Base-by-base conservation (phyloP, 805 yeast genomes). In the Candida maris region DNA sequence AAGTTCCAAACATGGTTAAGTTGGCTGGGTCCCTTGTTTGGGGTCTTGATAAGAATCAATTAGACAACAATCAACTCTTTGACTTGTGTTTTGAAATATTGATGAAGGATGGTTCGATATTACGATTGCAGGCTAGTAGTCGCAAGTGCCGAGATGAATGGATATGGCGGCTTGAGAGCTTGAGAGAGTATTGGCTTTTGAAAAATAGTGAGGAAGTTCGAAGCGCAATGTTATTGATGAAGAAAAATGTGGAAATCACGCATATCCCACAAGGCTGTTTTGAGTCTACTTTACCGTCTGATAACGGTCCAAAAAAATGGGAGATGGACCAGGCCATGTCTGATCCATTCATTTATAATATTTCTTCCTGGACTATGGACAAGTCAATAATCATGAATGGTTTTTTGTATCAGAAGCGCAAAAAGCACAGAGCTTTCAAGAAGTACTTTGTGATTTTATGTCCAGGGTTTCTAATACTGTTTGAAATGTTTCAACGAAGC, bases 391-490 rank as follows among this genome's bases (percentile, higher is more conserved):
- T 81, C 16, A 69, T 69, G 61, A 71, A 77, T 41, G 96, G 96
- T 0, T 58, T 67, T 21, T 55, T 91, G 18, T 88, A 73, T 52
- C 77, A 77, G 45, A 89, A 88, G 50, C 69, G 76, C 3, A 76
- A 73, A 39, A 85, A 79, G 52, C 88, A 82, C 52, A 60, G 85
- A 1, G 67, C 75, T 23, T 91, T 89, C 60, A 62, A 59, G 30
- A 75, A 73, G 41, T 76, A 62, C 47, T 81, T 66, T 56, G 85
- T 76, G 6, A 68, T 85, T 1, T 64, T 87, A 12, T 72, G 84
- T 30, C 88, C 93, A 1, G 89, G 91, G 0, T 76, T 70, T 42
- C 46, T 91, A 14, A 58, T 80, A 0, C 54, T 87, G 2, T 89
- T 70, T 56, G 61, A 73, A 9, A 62, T 73, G 32, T 73, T 63